phyloP scores from a whole-genome alignment of 2,329 filamentous ascomycete genomes.

The Truncatella angustata region DNA sequence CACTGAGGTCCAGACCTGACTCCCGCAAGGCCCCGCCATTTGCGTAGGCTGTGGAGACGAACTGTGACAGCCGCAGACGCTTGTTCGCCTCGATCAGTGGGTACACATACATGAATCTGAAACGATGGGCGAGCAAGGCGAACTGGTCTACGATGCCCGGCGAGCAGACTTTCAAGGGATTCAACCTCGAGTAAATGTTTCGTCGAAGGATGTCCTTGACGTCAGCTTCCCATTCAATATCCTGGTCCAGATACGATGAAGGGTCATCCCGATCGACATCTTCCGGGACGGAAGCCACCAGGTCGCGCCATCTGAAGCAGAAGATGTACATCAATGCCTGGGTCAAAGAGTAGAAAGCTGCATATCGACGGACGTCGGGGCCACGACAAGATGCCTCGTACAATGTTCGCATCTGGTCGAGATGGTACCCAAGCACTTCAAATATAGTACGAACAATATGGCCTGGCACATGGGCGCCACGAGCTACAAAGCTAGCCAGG shows the following conservation, averaged over 20 bases:
- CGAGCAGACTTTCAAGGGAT: slow-evolving; percentile 92
- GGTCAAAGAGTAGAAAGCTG: slow-evolving; percentile 82
- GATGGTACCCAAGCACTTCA: slow-evolving; percentile 71
- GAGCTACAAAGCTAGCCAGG: slow-evolving; percentile 88
- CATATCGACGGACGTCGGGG: slow-evolving; percentile 81
- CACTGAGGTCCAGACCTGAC: slow-evolving; percentile 51
- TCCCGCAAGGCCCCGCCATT: slow-evolving; percentile 55
- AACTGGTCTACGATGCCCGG: slow-evolving; percentile 90
- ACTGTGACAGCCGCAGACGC: slow-evolving; percentile 75
- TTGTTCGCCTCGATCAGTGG: slow-evolving; percentile 90
- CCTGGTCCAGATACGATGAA: slow-evolving; percentile 61
- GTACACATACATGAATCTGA: slow-evolving; percentile 87
- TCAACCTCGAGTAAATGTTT: slow-evolving; percentile 84
- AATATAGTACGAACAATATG: slow-evolving; percentile 81
- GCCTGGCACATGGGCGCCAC: slow-evolving; percentile 77
- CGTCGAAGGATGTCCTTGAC: slow-evolving; percentile 72
- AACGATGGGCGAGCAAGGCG: slow-evolving; percentile 79
- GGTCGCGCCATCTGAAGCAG: slow-evolving; percentile 95
- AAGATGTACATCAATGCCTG: slow-evolving; percentile 93
- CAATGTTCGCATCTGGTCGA: slow-evolving; percentile 70
- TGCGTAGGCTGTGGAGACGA: slow-evolving; percentile 56
- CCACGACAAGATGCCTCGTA: slow-evolving; percentile 76
- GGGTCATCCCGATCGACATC: slow-evolving; percentile 62
- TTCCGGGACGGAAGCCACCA: slow-evolving; percentile 64
- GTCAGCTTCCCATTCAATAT: slow-evolving; percentile 74